Conservation (phyloP, 495 filamentous ascomycete genomes). For the Penicillium goetzii region DNA sequence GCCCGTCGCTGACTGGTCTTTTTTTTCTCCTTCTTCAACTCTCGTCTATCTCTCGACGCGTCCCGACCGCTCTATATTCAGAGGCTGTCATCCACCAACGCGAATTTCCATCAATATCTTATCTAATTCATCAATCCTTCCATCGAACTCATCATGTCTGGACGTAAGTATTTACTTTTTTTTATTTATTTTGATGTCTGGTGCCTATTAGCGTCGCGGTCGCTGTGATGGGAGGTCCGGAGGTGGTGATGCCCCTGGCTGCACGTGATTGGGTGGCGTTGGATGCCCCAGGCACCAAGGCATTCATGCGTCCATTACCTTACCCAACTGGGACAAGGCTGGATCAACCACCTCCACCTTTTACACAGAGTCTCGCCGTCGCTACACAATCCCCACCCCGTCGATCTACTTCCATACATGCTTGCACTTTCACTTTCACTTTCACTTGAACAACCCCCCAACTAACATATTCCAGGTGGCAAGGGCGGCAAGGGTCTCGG, state of each 20-base stretch:
- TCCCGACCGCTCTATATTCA: constrained; percentile 15
- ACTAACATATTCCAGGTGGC: constrained; percentile 59
- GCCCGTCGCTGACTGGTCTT: constrained; percentile 20
- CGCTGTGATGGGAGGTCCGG: constrained; percentile 11
- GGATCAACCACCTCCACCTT: background rate
- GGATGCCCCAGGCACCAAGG: constrained; percentile 22
- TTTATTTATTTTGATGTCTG: constrained; percentile 17
- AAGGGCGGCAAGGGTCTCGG: constrained; percentile 86
- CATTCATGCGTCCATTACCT: constrained; percentile 12
- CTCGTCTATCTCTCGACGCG: constrained; percentile 32
- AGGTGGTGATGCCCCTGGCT: constrained; percentile 29
- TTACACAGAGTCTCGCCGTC: constrained; percentile 12
- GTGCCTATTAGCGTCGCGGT: constrained; percentile 19
- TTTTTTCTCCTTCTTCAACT: constrained; percentile 25
- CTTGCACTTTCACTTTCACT: background rate
- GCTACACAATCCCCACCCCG: background rate
- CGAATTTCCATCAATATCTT: constrained; percentile 26
- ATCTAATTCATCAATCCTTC: constrained; percentile 29
- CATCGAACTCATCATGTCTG: constrained; percentile 75
- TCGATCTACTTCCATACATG: too few species aligned
- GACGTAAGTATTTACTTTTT: constrained; percentile 71
- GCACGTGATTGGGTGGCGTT: constrained; percentile 20
- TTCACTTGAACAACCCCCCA: constrained; percentile 5
- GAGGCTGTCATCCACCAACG: constrained; percentile 18
- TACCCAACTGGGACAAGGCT: constrained; percentile 13